These are phyloP conservation scores for Gossypium schwendimanii DNA, from an alignment of 441 rosid species.

Conservation along the genomic window DNA sequence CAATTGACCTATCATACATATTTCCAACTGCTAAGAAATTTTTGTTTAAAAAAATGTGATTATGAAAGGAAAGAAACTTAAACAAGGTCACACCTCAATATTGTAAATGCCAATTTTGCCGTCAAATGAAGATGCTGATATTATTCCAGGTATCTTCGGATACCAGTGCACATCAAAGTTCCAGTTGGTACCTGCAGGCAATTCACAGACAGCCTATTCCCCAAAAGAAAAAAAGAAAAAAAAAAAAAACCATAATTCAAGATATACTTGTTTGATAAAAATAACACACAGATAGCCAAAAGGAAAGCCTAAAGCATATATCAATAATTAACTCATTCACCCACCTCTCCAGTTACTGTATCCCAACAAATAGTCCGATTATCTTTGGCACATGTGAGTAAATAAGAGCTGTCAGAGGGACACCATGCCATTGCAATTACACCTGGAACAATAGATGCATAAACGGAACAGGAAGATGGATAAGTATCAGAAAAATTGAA, in stretches of 20 bases:
- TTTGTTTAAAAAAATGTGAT: neutral
- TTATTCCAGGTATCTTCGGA: slow-evolving; percentile 90
- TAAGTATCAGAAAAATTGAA: neutral
- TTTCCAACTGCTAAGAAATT: neutral
- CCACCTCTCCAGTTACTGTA: slow-evolving; percentile 81
- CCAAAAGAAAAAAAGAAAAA: neutral
- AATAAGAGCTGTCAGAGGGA: slow-evolving; percentile 83
- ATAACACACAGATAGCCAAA: neutral
- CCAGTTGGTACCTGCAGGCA: slow-evolving; percentile 96
- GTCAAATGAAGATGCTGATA: slow-evolving; percentile 97
- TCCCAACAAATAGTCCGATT: slow-evolving; percentile 99
- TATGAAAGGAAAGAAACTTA: neutral
- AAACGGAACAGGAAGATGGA: neutral
- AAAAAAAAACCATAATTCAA: slow-evolving; percentile 9
- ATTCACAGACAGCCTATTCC: slow-evolving; percentile 74
- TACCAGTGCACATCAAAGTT: slow-evolving; percentile 99
- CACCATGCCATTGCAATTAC: slow-evolving; percentile 99
- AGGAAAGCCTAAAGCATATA: neutral
- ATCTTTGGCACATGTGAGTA: slow-evolving; percentile 96
- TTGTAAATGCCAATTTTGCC: slow-evolving; percentile 92
- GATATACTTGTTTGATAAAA: slow-evolving; percentile 7
- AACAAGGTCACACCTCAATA: slow-evolving; percentile 56
- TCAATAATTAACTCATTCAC: slow-evolving; percentile 13
- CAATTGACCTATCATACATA: neutral
- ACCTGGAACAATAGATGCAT: slow-evolving; percentile 42